These are phyloP conservation scores for Purshia tridentata DNA, from an alignment of 306 rosid genomes.

Conservation along the genomic window DNA sequence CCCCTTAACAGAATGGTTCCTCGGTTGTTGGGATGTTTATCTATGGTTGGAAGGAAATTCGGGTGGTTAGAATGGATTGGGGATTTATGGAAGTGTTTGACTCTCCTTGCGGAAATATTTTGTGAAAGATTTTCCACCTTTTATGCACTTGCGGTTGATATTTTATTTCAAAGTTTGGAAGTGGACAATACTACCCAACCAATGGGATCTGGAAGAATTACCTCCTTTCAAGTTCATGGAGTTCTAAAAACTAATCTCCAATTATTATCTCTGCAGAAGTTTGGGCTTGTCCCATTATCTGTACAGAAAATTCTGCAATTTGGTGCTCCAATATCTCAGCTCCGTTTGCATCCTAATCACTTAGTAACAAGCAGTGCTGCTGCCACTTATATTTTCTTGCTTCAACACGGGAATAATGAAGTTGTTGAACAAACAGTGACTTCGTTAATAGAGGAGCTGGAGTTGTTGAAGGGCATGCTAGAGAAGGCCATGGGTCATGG, in stretches of 20 bases:
- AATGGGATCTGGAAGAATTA: constrained; percentile 51
- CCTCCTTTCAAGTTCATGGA: constrained; percentile 78
- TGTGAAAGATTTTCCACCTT: constrained; percentile 68
- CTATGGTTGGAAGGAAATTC: constrained; percentile 78
- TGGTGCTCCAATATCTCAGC: constrained; percentile 66
- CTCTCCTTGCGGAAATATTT: constrained; percentile 86
- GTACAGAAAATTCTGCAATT: constrained; percentile 74
- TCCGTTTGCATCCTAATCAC: constrained; percentile 86
- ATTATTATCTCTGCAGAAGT: constrained; percentile 76
- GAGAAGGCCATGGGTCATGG: constrained; percentile 36
- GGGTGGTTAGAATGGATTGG: constrained; percentile 94
- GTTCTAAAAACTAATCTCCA: constrained; percentile 92
- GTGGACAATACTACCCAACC: constrained; percentile 33
- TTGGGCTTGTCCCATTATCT: constrained; percentile 67
- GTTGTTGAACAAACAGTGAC: constrained; percentile 69
- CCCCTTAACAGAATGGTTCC: constrained; percentile 73
- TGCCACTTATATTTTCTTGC: constrained; percentile 87
- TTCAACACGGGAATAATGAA: constrained; percentile 82
- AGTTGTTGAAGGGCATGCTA: constrained; percentile 60
- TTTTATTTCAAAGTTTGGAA: constrained; percentile 73
- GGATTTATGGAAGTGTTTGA: constrained; percentile 90
- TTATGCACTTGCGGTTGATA: constrained; percentile 67
- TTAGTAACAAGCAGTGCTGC: constrained; percentile 82
- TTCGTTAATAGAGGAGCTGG: constrained; percentile 64
- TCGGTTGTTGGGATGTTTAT: constrained; percentile 69